Evolutionary conservation across 495 filamentous ascomycete genomes (phyloP), one percentile per base, ranked within the genome.

Genomic region (Chlorociboria aeruginascens): DNA sequence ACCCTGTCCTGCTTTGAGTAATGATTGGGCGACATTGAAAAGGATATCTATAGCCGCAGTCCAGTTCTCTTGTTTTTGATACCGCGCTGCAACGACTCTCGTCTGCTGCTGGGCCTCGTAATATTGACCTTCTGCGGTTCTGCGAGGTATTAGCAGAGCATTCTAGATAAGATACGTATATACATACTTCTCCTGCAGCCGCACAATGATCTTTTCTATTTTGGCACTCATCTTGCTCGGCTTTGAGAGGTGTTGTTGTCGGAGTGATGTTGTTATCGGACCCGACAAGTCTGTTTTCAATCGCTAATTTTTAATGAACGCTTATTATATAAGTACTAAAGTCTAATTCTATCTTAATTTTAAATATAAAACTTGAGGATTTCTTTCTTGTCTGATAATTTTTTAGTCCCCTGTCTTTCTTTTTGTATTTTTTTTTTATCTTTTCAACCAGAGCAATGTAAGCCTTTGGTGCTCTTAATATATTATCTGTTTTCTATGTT

Each of bases 91-190:
- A 54, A 97, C 87, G 30, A 94, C 86, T 32, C 92, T 85, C 48
- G 95, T 82, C 69, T 98, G 93, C 64, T 98, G 92, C 64, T 94
- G 88, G 45, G 92, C 92, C 74, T 98, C 92, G 69, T 98, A 98
- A 71, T 78, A 95, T 57, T 86, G 78, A 50, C 92, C 93, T 66
- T 92, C 88, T 52, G 80, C 73, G 64, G 95, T 96, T 61, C 90
- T 93, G 66, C 50, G 51, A 48, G 10, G 25, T 17, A 46, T 49
- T 48, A 49, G 43, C 14, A 32, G 37, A 52, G 29, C 6, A 37
- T 20, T 25, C 4, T 4, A 34, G 25, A 16, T 12, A 13, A 35
- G 39, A 20, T 17, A 32, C 32, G 32, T 6, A 25, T n/a, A 55
- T 25, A 56, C 63, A 52, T 66, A 85, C 82, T 78, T 83, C 66